Evolutionary conservation across 2,329 filamentous ascomycete genomes (phyloP).

Genomic region (Calonectria naviculata): DNA sequence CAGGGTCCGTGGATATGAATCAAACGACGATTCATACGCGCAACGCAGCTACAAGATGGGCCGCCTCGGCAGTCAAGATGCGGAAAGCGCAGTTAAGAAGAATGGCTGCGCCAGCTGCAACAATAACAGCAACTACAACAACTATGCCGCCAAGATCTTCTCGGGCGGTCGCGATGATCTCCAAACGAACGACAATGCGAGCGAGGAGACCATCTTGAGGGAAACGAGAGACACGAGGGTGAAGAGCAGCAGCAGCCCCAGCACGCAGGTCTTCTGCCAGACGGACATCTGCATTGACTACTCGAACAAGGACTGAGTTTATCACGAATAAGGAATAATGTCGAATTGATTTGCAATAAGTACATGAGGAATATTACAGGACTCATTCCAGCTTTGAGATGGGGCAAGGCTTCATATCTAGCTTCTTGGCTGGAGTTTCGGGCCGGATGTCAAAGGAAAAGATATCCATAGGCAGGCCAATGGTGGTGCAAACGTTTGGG

Average conservation of each 20-base stretch:
- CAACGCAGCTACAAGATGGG: conserved; percentile 9
- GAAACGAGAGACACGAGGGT: neutral
- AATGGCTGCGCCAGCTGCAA: neutral
- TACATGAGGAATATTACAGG: neutral
- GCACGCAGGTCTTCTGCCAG: neutral
- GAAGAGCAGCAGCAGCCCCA: neutral
- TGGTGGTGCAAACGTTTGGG: conserved; percentile 89
- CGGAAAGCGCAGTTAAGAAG: neutral
- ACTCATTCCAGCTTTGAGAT: conserved; percentile 19
- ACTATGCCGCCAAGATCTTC: neutral
- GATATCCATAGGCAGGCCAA: conserved; percentile 91
- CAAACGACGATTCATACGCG: neutral
- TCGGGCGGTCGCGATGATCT: neutral
- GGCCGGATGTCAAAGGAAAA: conserved; percentile 94
- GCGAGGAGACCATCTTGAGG: conserved; percentile 2
- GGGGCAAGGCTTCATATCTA: conserved; percentile 41
- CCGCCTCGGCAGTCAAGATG: neutral
- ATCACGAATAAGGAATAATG: neutral
- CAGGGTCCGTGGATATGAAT: neutral
- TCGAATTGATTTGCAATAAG: neutral
- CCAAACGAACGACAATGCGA: neutral
- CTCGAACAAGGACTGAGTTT: neutral
- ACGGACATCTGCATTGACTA: conserved; percentile 13
- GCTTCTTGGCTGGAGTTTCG: conserved; percentile 56
- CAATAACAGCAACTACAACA: neutral